These are phyloP conservation scores for Lentinula guzmanii DNA, from an alignment of 768 basidiomycete genomes.

Conservation along the genomic window DNA sequence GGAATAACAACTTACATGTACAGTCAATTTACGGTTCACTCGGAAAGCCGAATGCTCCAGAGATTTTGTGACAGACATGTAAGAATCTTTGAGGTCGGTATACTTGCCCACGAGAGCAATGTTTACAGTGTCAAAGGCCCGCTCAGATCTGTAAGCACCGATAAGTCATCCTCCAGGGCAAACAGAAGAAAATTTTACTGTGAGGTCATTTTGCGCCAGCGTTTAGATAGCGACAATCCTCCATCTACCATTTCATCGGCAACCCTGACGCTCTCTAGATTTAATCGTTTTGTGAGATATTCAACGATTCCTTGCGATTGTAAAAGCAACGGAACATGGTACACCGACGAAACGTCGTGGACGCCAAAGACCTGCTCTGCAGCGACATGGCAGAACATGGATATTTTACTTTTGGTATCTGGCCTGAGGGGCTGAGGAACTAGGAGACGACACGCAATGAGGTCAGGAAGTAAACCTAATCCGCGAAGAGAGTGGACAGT, in stretches of 20 bases:
- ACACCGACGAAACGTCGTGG: slow-evolving; percentile 94
- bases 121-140: slow-evolving; percentile 81
- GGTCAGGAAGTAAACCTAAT: slow-evolving; percentile 86
- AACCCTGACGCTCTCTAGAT: slow-evolving; percentile 54
- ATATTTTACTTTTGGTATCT: slow-evolving; percentile 91
- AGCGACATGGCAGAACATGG: slow-evolving; percentile 98
- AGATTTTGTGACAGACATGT: slow-evolving; percentile 97
- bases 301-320: slow-evolving; percentile 88
- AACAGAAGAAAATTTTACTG: slow-evolving; percentile 41
- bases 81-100: slow-evolving; percentile 93
- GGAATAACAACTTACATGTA: slow-evolving; percentile 51
- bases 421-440: slow-evolving; percentile 76
- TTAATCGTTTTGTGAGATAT: slow-evolving; percentile 79
- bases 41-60: slow-evolving; percentile 96
- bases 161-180: not conserved
- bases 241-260: slow-evolving; percentile 49
- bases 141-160: slow-evolving; percentile 67
- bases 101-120: slow-evolving; percentile 97
- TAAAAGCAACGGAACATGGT: slow-evolving; percentile 92
- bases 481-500: slow-evolving; percentile 92
- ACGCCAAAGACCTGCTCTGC: slow-evolving; percentile 89
- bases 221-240: slow-evolving; percentile 59
- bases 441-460: slow-evolving; percentile 89
- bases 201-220: slow-evolving; percentile 82
- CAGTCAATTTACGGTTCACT: slow-evolving; percentile 74